These are phyloP conservation scores for Hymenoscyphus linearis DNA, from an alignment of 2,329 filamentous ascomycete genomes.

Conservation along the genomic window DNA sequence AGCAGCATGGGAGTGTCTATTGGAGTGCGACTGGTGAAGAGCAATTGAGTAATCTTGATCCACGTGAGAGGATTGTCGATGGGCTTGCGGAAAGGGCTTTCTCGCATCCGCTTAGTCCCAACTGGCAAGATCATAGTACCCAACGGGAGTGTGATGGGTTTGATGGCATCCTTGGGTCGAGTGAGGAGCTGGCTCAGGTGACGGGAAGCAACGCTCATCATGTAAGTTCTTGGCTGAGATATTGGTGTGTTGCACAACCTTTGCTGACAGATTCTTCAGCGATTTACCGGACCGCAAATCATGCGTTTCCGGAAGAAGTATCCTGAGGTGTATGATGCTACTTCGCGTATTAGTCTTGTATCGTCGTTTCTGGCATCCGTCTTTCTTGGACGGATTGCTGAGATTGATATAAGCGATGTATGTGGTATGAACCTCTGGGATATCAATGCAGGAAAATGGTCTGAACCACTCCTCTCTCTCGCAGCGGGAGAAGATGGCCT, in stretches of 20 bases:
- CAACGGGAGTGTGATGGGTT: constrained; percentile 88
- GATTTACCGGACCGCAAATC: constrained; percentile 97
- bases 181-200: constrained; percentile 64
- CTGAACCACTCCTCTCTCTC: constrained; percentile 68
- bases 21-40: constrained; percentile 70
- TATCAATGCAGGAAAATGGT: constrained; percentile 68
- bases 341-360: constrained; percentile 82
- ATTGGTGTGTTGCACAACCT: background rate
- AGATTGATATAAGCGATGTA: constrained; percentile 89
- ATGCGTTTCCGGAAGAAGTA: constrained; percentile 77
- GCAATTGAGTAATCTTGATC: constrained; percentile 56
- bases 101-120: constrained; percentile 82
- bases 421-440: constrained; percentile 98
- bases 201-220: constrained; percentile 95
- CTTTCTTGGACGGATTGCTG: constrained; percentile 78
- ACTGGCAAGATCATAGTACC: constrained; percentile 97
- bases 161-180: constrained; percentile 63
- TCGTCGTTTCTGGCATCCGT: constrained; percentile 93
- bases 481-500: constrained; percentile 57
- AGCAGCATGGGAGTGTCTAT: constrained; percentile 97
- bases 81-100: constrained; percentile 66
- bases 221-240: constrained; percentile 52
- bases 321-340: constrained; percentile 74
- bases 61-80: constrained; percentile 57
- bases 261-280: constrained; percentile 41